Evolutionary conservation across 257 asterid genomes (phyloP).

Genomic region (Solanum ahanhuiri): DNA sequence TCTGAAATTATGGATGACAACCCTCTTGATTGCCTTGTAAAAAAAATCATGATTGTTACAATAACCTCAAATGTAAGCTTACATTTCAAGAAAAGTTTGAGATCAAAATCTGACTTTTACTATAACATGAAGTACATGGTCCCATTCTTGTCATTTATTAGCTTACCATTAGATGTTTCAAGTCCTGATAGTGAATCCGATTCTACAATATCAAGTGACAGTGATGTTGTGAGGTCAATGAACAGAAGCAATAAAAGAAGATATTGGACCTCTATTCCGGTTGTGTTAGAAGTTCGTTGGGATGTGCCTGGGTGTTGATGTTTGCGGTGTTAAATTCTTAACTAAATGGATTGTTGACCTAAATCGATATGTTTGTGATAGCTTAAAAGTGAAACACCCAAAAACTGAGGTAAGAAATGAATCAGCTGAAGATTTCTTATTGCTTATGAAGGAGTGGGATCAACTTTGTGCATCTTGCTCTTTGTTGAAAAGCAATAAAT

Average conservation of each 20-base stretch:
- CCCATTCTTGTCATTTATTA: too few relatives aligned
- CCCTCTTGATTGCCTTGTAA: too few relatives aligned
- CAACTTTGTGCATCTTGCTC: constrained; percentile 36
- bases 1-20: too few relatives aligned
- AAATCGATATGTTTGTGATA: constrained; percentile 30
- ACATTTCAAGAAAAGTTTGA: too few relatives aligned
- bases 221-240: constrained; percentile 16
- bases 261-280: constrained; percentile 70
- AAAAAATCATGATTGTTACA: too few relatives aligned
- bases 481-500: constrained; percentile 10
- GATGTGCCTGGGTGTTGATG: constrained; percentile 65
- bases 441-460: constrained; percentile 55
- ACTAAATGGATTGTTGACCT: constrained; percentile 30
- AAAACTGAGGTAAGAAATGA: constrained; percentile 73
- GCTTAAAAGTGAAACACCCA: constrained; percentile 61
- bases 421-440: constrained; percentile 41
- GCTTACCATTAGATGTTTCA: too few relatives aligned
- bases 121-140: too few relatives aligned
- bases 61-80: too few relatives aligned
- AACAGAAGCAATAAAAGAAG: constrained; percentile 17
- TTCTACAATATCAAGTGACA: constrained; percentile 53
- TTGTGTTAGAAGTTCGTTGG: constrained; percentile 93
- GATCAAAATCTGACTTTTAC: too few relatives aligned
- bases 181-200: neutral
- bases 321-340: constrained; percentile 49